Percentiles rank a stretch among this genome's conserved stretches.
Evolutionary conservation across 1,139 yeast genomes (phyloP).

Genomic region (Taiozyma sp.): DNA sequence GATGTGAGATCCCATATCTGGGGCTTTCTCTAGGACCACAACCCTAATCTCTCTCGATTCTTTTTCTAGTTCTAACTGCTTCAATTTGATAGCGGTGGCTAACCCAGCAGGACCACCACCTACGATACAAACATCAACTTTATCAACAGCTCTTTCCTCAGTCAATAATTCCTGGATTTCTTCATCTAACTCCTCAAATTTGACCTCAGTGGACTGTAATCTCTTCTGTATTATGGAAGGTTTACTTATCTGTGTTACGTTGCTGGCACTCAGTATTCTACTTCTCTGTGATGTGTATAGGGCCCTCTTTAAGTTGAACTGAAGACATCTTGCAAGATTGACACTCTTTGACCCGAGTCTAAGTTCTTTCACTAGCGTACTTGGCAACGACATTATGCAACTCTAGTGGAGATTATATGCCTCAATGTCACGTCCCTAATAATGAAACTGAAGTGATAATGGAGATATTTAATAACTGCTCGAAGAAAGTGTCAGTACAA

Average conservation of each 20-base stretch:
- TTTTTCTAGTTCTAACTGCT: constrained; percentile 71
- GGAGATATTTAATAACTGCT: neutral
- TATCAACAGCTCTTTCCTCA: constrained; percentile 73
- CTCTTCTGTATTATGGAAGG: neutral
- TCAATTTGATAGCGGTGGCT: constrained; percentile 85
- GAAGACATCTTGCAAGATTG: neutral
- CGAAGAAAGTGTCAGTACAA: neutral
- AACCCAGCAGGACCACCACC: constrained; percentile 99
- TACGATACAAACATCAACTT: constrained; percentile 89
- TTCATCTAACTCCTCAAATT: constrained; percentile 33
- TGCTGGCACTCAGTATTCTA: neutral
- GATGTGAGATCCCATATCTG: constrained; percentile 88
- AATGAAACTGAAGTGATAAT: no score
- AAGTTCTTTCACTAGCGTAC: constrained; percentile 2
- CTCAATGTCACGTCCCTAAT: neutral
- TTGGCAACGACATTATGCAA: constrained; percentile 5
- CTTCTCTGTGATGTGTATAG: neutral
- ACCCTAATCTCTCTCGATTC: constrained; percentile 67
- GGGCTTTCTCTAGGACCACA: constrained; percentile 85
- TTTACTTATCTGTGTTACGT: constrained; percentile 1
- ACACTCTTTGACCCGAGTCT: constrained; percentile 7
- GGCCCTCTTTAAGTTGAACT: constrained; percentile 1
- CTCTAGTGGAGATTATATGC: neutral
- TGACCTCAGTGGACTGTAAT: constrained; percentile 25
- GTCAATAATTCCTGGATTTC: constrained; percentile 43